These are phyloP conservation scores for Paratinospora sagittata DNA, from an alignment of 164 flowering plant species.

Conservation along the genomic window DNA sequence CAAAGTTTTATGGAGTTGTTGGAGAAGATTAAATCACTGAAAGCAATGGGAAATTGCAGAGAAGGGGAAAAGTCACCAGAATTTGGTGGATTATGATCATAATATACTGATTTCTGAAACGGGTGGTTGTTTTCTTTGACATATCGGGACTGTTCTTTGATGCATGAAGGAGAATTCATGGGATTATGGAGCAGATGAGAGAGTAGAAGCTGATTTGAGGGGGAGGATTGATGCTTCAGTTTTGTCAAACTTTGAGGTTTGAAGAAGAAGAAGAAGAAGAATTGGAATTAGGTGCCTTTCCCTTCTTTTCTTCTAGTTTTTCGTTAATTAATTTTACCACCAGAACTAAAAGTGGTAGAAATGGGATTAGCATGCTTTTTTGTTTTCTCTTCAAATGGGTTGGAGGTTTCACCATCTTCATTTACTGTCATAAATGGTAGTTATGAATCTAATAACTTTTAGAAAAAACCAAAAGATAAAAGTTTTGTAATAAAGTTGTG, in stretches of 20 bases:
- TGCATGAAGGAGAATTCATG: too few relatives aligned
- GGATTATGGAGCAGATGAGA: too few relatives aligned
- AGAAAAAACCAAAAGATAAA: too few relatives aligned
- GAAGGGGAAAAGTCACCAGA: slow-evolving; percentile 38
- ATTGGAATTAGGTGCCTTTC: not conserved
- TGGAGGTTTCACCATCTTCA: not conserved
- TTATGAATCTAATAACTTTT: too few relatives aligned
- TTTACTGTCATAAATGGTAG: too few relatives aligned
- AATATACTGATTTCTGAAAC: slow-evolving; percentile 16
- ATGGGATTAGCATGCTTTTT: too few relatives aligned
- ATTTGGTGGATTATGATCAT: slow-evolving; percentile 13
- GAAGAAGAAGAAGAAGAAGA: slow-evolving; percentile 28
- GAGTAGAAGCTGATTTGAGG: slow-evolving; percentile 26
- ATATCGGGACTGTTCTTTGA: too few relatives aligned
- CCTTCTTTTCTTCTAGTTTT: not conserved
- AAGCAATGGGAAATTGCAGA: slow-evolving; percentile 41
- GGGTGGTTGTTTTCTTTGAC: slow-evolving; percentile 47
- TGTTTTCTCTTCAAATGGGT: slow-evolving; percentile 9
- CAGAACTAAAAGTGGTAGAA: too few relatives aligned
- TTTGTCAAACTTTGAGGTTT: slow-evolving; percentile 51
- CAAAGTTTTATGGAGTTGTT: slow-evolving; percentile 14
- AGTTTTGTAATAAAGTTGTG: too few relatives aligned
- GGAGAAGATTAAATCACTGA: slow-evolving; percentile 16
- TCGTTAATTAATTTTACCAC: too few relatives aligned
- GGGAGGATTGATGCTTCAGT: slow-evolving; percentile 27